These are phyloP conservation scores for Pythium dissimile DNA, from an alignment of 352 stramenopile species.

Conservation along the genomic window DNA sequence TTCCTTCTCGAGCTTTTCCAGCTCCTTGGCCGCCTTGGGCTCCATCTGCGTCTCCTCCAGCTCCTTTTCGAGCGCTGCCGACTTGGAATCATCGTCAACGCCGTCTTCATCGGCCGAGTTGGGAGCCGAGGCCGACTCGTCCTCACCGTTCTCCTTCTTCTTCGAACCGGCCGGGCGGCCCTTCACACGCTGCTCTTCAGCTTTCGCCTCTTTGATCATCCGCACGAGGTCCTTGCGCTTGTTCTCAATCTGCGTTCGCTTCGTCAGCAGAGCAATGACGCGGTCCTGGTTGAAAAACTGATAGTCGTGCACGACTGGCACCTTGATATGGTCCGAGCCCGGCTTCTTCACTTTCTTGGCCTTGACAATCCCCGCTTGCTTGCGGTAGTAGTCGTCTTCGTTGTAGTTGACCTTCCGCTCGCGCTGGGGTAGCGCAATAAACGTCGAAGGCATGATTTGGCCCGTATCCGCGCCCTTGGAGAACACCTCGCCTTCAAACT, in stretches of 20 bases:
- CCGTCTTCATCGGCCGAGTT: conserved; percentile 66
- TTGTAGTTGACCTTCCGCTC: conserved; percentile 94
- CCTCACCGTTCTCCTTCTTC: conserved; percentile 58
- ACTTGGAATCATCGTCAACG: conserved; percentile 47
- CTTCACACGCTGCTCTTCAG: conserved; percentile 77
- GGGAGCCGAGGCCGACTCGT: conserved; percentile 33
- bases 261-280: conserved; percentile 83
- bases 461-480: conserved; percentile 80
- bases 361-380: conserved; percentile 78
- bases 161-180: conserved; percentile 57
- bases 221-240: conserved; percentile 80
- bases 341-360: conserved; percentile 87
- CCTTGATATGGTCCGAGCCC: conserved; percentile 84
- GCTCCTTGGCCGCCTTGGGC: conserved; percentile 51
- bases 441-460: conserved; percentile 86
- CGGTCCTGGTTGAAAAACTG: conserved; percentile 93
- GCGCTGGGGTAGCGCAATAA: conserved; percentile 81
- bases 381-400: conserved; percentile 96
- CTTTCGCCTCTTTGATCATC: conserved; percentile 81
- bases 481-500: conserved; percentile 88
- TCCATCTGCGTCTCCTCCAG: conserved; percentile 77
- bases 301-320: conserved; percentile 92
- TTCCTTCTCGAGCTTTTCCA: conserved; percentile 77
- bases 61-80: conserved; percentile 72
- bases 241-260: conserved; percentile 89